A percentile compares a stretch with the other conserved stretches of the same genome.
Conservation (phyloP, 176 grass and related monocot species). For the Eragrostis curvula region DNA sequence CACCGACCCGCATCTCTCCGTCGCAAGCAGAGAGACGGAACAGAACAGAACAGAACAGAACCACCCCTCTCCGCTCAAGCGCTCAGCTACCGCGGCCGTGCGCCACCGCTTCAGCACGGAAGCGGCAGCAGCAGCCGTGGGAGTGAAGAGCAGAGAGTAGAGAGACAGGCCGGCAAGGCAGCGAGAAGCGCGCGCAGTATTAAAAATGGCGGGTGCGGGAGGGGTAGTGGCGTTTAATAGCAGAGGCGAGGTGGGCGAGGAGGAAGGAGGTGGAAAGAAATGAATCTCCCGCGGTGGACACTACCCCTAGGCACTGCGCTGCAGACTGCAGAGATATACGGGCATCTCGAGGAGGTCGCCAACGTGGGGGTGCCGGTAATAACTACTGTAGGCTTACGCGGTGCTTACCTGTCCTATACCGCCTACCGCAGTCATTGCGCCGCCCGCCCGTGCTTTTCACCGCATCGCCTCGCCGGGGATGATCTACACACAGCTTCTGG, state of each 20-base stretch:
- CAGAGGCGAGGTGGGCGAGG: conserved; percentile 21
- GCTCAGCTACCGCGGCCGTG: no score
- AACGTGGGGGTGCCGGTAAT: conserved; percentile 19
- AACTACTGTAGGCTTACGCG: conserved; percentile 1
- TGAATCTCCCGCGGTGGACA: conserved; percentile 25
- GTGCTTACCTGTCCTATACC: neutral
- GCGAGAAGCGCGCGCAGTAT: conserved; percentile 34
- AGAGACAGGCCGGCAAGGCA: neutral
- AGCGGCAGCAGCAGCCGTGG: neutral
- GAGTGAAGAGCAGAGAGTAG: neutral
- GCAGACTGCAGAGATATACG: conserved; percentile 6
- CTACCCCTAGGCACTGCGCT: neutral
- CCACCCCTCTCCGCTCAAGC: neutral
- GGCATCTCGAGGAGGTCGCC: conserved; percentile 47
- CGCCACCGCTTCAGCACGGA: neutral
- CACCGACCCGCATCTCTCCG: conserved; percentile 33
- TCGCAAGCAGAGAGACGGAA: neutral
- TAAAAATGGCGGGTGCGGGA: conserved; percentile 51
- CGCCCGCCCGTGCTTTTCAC: conserved; percentile 34
- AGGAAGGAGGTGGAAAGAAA: conserved; percentile 36
- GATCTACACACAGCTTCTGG: neutral
- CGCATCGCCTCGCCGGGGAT: neutral
- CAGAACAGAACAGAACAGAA: neutral
- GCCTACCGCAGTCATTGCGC: conserved; percentile 4
- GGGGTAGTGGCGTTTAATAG: conserved; percentile 41